phyloP scores from a whole-genome alignment of 2,329 filamentous ascomycete species.

The Kalmusia sp. region DNA sequence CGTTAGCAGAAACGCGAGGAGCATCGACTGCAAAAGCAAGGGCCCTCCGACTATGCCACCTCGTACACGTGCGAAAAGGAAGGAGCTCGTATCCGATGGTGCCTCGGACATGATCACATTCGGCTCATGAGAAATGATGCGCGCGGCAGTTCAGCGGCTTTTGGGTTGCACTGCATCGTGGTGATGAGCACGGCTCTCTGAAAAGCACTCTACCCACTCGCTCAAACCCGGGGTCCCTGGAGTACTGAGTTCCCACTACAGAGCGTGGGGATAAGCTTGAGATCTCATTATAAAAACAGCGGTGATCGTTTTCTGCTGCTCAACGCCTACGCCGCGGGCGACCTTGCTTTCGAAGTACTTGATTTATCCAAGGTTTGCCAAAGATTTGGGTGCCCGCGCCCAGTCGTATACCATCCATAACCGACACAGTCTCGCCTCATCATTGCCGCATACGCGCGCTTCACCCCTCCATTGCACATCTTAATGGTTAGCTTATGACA shows the following conservation, averaged over 20 bases:
- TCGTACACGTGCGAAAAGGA: neutral
- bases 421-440: neutral
- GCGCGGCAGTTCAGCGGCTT: neutral
- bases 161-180: neutral
- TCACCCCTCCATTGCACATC: too few species aligned
- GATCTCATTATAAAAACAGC: too few species aligned
- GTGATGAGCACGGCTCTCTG: too few species aligned
- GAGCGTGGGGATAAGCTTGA: too few species aligned
- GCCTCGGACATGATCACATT: neutral
- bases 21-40: neutral
- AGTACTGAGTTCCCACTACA: too few species aligned
- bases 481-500: too few species aligned
- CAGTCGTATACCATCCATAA: neutral
- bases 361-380: neutral
- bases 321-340: neutral
- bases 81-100: neutral
- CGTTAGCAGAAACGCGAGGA: neutral
- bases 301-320: neutral
- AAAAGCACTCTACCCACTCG: too few species aligned
- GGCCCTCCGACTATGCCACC: neutral
- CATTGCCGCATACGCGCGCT: neutral
- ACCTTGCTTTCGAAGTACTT: neutral
- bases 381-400: neutral
- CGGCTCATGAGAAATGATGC: neutral
- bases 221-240: neutral